A percentile compares a stretch with the other conserved stretches of the same genome.
Conservation (phyloP, 371 early-diverging fungal species). For the Mucor velutinosus region DNA sequence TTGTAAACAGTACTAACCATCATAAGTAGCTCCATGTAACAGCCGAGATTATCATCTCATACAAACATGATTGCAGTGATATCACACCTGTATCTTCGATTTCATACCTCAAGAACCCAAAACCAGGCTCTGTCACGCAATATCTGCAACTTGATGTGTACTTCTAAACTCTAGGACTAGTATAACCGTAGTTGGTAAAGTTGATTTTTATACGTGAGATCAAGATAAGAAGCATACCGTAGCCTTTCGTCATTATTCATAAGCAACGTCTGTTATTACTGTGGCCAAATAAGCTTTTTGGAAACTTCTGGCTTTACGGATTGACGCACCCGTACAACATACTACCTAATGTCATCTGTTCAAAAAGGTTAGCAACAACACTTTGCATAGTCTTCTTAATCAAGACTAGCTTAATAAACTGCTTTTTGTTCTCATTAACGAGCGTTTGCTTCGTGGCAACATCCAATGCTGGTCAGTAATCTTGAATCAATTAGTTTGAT, state of each 20-base stretch:
- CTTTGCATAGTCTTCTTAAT: not conserved
- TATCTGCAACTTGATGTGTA: too few species aligned
- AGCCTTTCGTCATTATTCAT: not conserved
- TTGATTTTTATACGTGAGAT: too few species aligned
- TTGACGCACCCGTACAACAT: not conserved
- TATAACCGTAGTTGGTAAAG: too few species aligned
- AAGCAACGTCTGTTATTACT: not conserved
- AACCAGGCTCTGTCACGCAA: too few species aligned
- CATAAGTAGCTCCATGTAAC: not conserved
- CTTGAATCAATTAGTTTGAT: not conserved
- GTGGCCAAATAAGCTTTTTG: not conserved
- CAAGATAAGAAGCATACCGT: not conserved
- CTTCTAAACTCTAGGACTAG: too few species aligned
- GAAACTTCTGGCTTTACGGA: not conserved
- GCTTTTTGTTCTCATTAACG: not conserved
- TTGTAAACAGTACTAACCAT: not conserved
- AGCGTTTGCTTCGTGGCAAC: not conserved
- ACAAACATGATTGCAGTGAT: too few species aligned
- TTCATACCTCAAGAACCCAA: too few species aligned
- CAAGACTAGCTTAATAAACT: not conserved
- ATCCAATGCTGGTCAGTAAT: not conserved
- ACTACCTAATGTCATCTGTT: not conserved
- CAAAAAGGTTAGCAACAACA: not conserved
- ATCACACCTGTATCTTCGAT: too few species aligned
- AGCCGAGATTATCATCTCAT: not conserved